Conservation (phyloP, 805 yeast genomes). For the Candida silvatica region DNA sequence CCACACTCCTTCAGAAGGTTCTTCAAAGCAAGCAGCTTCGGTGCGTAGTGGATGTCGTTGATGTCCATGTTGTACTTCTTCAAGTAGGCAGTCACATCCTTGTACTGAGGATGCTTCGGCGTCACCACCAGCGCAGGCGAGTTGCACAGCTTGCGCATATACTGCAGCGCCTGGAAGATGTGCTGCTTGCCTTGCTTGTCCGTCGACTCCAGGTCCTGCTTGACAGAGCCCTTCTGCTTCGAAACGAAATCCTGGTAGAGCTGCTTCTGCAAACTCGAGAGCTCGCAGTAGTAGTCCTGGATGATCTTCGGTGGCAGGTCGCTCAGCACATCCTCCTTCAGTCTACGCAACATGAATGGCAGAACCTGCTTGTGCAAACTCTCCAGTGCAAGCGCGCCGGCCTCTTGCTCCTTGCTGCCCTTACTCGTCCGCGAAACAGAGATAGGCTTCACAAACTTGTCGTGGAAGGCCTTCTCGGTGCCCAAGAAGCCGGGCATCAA, state of each 20-base stretch:
- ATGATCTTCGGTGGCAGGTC: slow-evolving; percentile 98
- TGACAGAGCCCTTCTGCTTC: slow-evolving; percentile 69
- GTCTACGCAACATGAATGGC: slow-evolving; percentile 92
- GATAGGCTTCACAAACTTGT: slow-evolving; percentile 94
- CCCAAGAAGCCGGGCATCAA: slow-evolving; percentile 99
- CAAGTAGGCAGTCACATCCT: slow-evolving; percentile 56
- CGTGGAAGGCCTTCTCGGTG: slow-evolving; percentile 88
- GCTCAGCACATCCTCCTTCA: slow-evolving; percentile 91
- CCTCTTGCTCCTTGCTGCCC: slow-evolving; percentile 90
- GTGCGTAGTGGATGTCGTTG: slow-evolving; percentile 77
- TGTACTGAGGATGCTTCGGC: slow-evolving; percentile 73
- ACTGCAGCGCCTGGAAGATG: slow-evolving; percentile 94
- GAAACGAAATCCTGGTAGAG: slow-evolving; percentile 84
- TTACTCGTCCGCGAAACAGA: slow-evolving; percentile 88
- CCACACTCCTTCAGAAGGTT: slow-evolving; percentile 87
- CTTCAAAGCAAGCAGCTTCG: slow-evolving; percentile 77
- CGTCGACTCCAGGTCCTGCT: slow-evolving; percentile 43
- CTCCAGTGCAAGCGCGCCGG: slow-evolving; percentile 92
- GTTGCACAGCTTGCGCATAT: slow-evolving; percentile 94
- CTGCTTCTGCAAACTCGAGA: slow-evolving; percentile 82
- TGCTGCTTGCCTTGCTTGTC: slow-evolving; percentile 61
- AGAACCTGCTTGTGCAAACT: slow-evolving; percentile 93
- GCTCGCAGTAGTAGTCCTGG: slow-evolving; percentile 95
- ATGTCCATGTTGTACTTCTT: slow-evolving; percentile 48
- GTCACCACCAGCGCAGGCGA: slow-evolving; percentile 89